Evolutionary conservation across 305 asterid species (phyloP), one percentile per base, ranked within the genome.

Genomic region (Nicotiana rustica): DNA sequence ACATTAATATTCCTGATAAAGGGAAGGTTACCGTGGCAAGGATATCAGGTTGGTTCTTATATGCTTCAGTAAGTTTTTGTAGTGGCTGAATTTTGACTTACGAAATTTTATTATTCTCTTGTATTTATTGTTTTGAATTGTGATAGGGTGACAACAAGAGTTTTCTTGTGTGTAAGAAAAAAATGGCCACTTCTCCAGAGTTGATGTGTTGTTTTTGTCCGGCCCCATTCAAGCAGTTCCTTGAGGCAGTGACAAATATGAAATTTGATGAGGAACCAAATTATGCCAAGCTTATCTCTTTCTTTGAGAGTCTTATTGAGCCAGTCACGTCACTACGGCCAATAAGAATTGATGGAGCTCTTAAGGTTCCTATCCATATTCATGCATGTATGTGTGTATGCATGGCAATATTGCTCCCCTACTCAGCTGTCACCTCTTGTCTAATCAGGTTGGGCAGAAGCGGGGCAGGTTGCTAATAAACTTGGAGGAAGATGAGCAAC

Each of bases 11-110:
- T 97, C 91, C 97, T 97, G 67, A 93, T 97, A 44, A 97, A 92
- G 86, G 99, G 99, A 89, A 91, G 99, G 91, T 87, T 95, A 79
- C 99, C 99, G 1, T 95, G 99, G 99, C 99, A 95, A 90, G 98
- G 98, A 41, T 95, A 92, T 89, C 99, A 95, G 98, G 99, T 92
- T 85, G 78, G 79, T 78, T 86, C 83, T 44, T 79, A 36, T 64
- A 68, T 36, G 68, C 77, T 81, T 79, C 29, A 29, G 35, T 71
- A 56, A 85, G 60, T 79, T 59, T 29, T 79, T 69, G 33, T 83
- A 77, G 47, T 18, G 38, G 64, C 70, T 35, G 55, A 78, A 25
- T 77, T 85, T 84, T 81, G 76, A 25, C 85, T 69, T 44, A 52
- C 76, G 38, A 10, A 6, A 49, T 83, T 65, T 59, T 59, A 21